Conservation (phyloP, 148 eudicot species). For the Limonium bicolor region DNA sequence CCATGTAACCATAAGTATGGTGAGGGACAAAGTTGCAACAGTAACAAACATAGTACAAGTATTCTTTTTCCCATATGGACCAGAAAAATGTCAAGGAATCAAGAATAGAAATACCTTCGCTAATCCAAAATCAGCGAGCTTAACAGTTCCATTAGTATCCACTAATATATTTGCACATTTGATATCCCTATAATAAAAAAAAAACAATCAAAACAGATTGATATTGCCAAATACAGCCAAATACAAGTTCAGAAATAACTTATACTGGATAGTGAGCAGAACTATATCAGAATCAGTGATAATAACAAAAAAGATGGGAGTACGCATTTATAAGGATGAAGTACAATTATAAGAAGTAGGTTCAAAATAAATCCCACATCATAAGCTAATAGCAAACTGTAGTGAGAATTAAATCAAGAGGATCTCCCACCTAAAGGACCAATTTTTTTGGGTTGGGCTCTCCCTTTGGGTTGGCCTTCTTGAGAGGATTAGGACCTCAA, state of each 20-base stretch:
- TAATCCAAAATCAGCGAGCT: slow-evolving; percentile 90
- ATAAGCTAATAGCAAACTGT: too few relatives aligned
- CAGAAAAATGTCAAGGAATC: too few relatives aligned
- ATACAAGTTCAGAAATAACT: not conserved
- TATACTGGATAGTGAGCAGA: not conserved
- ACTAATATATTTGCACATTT: slow-evolving; percentile 87
- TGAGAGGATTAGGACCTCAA: too few relatives aligned
- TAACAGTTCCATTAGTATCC: slow-evolving; percentile 55
- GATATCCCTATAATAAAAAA: slow-evolving; percentile 47
- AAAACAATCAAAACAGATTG: too few relatives aligned
- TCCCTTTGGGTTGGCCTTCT: too few relatives aligned
- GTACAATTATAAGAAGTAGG: not conserved
- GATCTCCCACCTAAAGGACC: too few relatives aligned
- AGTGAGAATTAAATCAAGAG: too few relatives aligned
- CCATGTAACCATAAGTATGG: not conserved
- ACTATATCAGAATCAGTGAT: not conserved
- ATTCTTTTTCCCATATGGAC: too few relatives aligned
- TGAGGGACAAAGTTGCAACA: not conserved
- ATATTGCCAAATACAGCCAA: too few relatives aligned
- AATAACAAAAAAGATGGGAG: not conserved
- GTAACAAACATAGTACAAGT: too few relatives aligned
- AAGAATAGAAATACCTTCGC: slow-evolving; percentile 48
- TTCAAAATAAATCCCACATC: not conserved
- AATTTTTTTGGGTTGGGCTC: too few relatives aligned
- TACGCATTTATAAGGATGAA: not conserved